Percentiles rank a stretch among this genome's conserved stretches.
Conservation (phyloP, 2,329 filamentous ascomycete species). For the Xylariaceae sp. region DNA sequence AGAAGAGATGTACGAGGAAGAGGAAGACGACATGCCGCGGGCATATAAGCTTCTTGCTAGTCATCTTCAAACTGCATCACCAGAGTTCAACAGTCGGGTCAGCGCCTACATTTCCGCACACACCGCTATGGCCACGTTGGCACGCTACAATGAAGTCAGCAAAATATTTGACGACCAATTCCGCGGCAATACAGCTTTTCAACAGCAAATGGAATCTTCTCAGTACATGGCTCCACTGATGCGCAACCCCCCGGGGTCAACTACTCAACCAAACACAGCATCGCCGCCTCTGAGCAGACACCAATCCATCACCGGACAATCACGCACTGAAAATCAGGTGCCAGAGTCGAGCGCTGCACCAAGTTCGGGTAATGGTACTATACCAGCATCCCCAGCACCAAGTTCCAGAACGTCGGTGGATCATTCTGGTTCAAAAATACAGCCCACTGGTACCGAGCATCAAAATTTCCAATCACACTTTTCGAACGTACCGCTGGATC, state of each 20-base stretch:
- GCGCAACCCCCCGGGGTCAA: slow-evolving; percentile 15
- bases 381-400: neutral
- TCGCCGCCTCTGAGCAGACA: slow-evolving; percentile 17
- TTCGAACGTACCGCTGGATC: slow-evolving; percentile 22
- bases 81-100: slow-evolving; percentile 59
- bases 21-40: slow-evolving; percentile 74
- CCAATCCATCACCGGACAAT: slow-evolving; percentile 17
- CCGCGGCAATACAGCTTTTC: slow-evolving; percentile 34
- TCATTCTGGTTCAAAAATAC: slow-evolving; percentile 3
- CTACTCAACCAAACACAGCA: slow-evolving; percentile 13
- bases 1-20: slow-evolving; percentile 95
- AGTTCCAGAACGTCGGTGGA: neutral
- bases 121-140: slow-evolving; percentile 40
- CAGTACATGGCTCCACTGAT: slow-evolving; percentile 27
- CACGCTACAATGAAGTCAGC: slow-evolving; percentile 45
- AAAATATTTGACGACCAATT: slow-evolving; percentile 45
- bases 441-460: slow-evolving; percentile 21
- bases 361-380: neutral
- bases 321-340: slow-evolving; percentile 13
- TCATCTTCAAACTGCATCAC: slow-evolving; percentile 56
- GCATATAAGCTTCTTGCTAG: slow-evolving; percentile 62
- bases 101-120: slow-evolving; percentile 44
- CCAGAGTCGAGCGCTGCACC: neutral
- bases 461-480: slow-evolving; percentile 27
- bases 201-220: slow-evolving; percentile 28